Evolutionary conservation across 192 early-diverging fungal species (phyloP), one percentile per base, ranked within the genome.

Genomic region (Backusella parvicylindrica): DNA sequence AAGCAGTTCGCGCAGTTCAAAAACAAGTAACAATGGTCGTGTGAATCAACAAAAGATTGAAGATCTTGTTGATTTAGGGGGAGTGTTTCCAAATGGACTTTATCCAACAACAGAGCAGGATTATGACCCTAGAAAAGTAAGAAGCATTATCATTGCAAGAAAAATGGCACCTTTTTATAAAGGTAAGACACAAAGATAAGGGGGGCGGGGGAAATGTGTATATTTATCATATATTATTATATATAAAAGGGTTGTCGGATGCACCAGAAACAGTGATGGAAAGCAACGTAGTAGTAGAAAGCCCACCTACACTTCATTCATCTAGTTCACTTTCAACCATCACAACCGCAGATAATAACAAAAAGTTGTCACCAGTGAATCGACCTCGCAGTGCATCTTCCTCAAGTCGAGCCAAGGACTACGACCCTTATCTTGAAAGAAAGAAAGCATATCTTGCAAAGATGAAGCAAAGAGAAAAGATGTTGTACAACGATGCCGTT

Each of bases 161-260:
- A 89, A 88, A 64, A 71, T 98, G 64, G 88, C 94, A 16, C 96
- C 96, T 15, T 98, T 98, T 74, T 98, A 98, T 83, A 86, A 86
- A 65, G 96, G 96, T 47, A 74, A 80, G 91, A 8, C 91, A 92
- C 31, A 84, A 87, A 32, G 88, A 89, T 63, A 87, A 87, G 26
- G n/a, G n/a, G n/a, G n/a, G n/a, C n/a, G n/a, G n/a, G n/a, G n/a
- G n/a, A 72, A 74, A 2, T 8, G 13, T 37, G 70, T 75, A 75
- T 30, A 15, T 18, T 30, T 60, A 60, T 56, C 50, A 50, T 23
- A 26, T 47, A 16, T 38, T 47, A 66, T 38, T 32, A 16, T 21
- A 49, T 9, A 38, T n/a, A 35, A 36, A 73, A 85, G 86, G 82
- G 56, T 69, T 74, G 37, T 66, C 67, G 37, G 81, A 77, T 72